Conservation (phyloP, 768 basidiomycete species). For the Phaeotremella fagi region DNA sequence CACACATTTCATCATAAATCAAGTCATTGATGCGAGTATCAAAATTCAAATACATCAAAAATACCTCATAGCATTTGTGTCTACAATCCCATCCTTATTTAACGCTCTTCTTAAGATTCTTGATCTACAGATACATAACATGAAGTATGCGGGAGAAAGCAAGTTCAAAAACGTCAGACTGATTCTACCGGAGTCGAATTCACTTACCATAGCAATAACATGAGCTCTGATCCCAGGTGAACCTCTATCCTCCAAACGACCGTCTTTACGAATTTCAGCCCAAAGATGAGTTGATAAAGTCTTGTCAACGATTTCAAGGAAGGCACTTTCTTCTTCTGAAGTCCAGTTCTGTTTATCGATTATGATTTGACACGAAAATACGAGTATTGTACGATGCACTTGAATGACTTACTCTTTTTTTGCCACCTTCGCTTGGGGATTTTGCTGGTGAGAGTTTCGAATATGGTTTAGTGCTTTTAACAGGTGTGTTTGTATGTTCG, state of each 20-base stretch:
- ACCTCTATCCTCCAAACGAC: slow-evolving; percentile 21
- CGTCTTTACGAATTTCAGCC: slow-evolving; percentile 21
- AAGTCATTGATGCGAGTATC: too few relatives aligned
- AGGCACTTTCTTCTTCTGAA: slow-evolving; percentile 25
- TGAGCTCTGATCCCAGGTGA: slow-evolving; percentile 20
- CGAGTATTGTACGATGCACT: neutral
- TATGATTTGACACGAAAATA: neutral
- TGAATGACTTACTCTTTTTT: neutral
- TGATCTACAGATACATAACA: too few relatives aligned
- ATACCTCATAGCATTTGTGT: too few relatives aligned
- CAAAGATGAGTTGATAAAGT: slow-evolving; percentile 10
- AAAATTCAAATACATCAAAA: too few relatives aligned
- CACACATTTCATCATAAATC: too few relatives aligned
- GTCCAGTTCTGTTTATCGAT: slow-evolving; percentile 21
- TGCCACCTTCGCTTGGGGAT: neutral
- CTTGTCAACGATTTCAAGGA: slow-evolving; percentile 18
- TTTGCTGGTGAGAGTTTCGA: neutral
- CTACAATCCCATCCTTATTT: too few relatives aligned
- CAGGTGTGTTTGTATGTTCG: neutral
- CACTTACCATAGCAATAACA: slow-evolving; percentile 25
- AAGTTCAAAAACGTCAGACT: too few relatives aligned
- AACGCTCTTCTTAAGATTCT: too few relatives aligned
- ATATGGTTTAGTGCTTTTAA: neutral
- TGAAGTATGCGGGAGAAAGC: too few relatives aligned
- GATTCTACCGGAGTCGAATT: too few relatives aligned